phyloP scores from a whole-genome alignment of 2,329 filamentous ascomycete genomes.

The Aspergillus glaucus region DNA sequence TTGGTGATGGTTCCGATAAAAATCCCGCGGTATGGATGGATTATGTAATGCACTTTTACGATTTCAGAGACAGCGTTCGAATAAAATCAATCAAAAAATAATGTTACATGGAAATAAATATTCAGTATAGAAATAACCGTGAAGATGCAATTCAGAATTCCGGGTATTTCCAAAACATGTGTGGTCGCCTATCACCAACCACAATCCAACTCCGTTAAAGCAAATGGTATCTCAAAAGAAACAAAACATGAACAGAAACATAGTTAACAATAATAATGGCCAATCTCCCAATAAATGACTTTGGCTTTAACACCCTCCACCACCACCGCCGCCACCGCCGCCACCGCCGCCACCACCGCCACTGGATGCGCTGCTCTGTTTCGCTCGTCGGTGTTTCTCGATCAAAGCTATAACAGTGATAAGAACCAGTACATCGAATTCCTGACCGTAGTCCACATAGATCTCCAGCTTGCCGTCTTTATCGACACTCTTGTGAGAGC shows the following conservation, averaged over 20 bases:
- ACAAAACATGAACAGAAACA: neutral
- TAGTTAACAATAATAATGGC: neutral
- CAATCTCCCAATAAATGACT: no score
- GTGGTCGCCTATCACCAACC: neutral
- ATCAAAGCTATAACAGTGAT: slow-evolving; percentile 20
- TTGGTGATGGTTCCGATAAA: neutral
- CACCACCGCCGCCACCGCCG: neutral
- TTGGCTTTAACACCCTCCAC: neutral
- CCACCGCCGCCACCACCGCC: slow-evolving; percentile 9
- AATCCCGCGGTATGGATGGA: neutral
- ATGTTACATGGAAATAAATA: no score
- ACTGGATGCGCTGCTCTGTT: neutral
- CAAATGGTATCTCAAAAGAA: neutral
- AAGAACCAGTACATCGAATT: slow-evolving; percentile 26
- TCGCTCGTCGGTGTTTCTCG: slow-evolving; percentile 18
- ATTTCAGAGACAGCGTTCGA: neutral
- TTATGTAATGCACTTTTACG: neutral
- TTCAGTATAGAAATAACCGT: no score
- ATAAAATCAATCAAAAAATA: neutral
- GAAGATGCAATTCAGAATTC: no score
- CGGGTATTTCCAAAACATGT: no score
- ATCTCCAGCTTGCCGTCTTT: slow-evolving; percentile 29
- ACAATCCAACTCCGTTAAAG: neutral
- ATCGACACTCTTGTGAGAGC: slow-evolving; percentile 16
- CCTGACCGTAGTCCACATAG: slow-evolving; percentile 16